These are phyloP conservation scores for Candida peoriensis DNA, from an alignment of 805 yeast genomes.

Conservation along the genomic window DNA sequence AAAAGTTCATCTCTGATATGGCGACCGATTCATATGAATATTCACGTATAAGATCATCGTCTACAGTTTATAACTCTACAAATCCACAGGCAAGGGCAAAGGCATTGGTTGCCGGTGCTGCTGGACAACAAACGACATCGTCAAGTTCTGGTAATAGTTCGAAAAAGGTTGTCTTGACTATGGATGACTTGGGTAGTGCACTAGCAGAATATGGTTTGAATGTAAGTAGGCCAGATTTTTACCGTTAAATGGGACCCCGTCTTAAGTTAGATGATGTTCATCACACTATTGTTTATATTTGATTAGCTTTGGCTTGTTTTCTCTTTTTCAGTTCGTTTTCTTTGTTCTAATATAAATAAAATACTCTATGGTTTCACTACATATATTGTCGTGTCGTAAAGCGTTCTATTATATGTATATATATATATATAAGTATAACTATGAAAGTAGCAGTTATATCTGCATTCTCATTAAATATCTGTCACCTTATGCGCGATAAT, in stretches of 20 bases:
- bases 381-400: too few relatives aligned
- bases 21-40: slow-evolving; percentile 97
- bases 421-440: too few relatives aligned
- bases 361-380: too few relatives aligned
- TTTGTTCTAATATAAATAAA: too few relatives aligned
- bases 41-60: slow-evolving; percentile 83
- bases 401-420: too few relatives aligned
- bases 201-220: slow-evolving; percentile 90
- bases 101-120: slow-evolving; percentile 64
- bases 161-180: slow-evolving; percentile 81
- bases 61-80: slow-evolving; percentile 78
- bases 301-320: not conserved
- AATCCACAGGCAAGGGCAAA: slow-evolving; percentile 85
- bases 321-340: not conserved
- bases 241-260: slow-evolving; percentile 47
- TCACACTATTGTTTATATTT: not conserved
- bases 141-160: slow-evolving; percentile 39
- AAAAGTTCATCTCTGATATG: slow-evolving; percentile 87
- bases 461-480: too few relatives aligned
- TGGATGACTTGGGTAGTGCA: slow-evolving; percentile 91
- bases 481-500: slow-evolving; percentile 39
- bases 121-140: slow-evolving; percentile 31
- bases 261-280: not conserved
- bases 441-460: too few relatives aligned
- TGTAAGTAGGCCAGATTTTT: slow-evolving; percentile 88